These are phyloP conservation scores for Phytophthora pini DNA, from an alignment of 352 stramenopile species.

Conservation along the genomic window DNA sequence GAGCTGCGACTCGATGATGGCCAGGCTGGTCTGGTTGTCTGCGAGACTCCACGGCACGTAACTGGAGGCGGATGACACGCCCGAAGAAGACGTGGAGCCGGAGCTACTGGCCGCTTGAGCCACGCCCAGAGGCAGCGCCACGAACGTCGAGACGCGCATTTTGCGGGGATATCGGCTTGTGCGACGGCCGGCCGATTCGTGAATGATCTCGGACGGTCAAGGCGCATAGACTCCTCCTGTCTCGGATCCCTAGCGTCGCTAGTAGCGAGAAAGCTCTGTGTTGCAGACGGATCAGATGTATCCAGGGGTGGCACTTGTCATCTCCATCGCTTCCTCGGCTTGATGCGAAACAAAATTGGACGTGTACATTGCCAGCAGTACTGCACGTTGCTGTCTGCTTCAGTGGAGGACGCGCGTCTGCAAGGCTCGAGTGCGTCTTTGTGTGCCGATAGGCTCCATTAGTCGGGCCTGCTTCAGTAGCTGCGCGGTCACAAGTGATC, in stretches of 20 bases:
- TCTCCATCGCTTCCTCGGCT: background rate
- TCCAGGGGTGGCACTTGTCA: constrained; percentile 26
- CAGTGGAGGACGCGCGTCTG: constrained; percentile 4
- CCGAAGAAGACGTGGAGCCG: constrained; percentile 14
- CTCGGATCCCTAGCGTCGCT: background rate
- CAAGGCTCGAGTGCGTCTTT: background rate
- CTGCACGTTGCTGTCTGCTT: background rate
- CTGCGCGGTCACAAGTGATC: constrained; percentile 15
- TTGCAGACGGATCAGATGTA: constrained; percentile 32
- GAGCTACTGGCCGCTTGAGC: constrained; percentile 14
- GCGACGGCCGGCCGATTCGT: constrained; percentile 10
- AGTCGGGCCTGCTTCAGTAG: constrained; percentile 24
- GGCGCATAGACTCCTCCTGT: constrained; percentile 10
- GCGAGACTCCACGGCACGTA: constrained; percentile 47
- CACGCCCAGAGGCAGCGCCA: constrained; percentile 18
- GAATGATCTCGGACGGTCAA: constrained; percentile 5
- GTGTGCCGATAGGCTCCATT: constrained; percentile 19
- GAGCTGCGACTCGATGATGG: constrained; percentile 42
- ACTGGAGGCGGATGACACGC: constrained; percentile 26
- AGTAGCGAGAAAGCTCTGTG: background rate
- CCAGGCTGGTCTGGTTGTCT: constrained; percentile 45
- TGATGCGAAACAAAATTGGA: too few relatives aligned
- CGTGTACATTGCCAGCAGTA: too few relatives aligned
- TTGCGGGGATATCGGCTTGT: constrained; percentile 2
- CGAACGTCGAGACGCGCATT: constrained; percentile 16